Evolutionary conservation across 768 basidiomycete species (phyloP).

Genomic region (Tulasnella sp.): DNA sequence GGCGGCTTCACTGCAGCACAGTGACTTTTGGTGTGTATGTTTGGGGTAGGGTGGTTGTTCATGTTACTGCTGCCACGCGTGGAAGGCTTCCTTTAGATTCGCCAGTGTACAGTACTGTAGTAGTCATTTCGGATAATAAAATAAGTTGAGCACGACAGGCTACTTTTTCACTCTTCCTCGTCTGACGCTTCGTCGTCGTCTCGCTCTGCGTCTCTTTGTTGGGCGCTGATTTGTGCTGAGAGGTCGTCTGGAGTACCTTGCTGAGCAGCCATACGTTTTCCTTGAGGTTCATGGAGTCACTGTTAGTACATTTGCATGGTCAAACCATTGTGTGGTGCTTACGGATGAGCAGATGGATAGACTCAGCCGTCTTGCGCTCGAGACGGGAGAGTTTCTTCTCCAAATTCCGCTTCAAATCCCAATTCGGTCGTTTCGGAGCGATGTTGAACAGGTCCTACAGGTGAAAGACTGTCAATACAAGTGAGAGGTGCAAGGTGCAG

Average conservation of each 20-base stretch:
- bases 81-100: not conserved
- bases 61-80: not conserved
- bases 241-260: conserved; percentile 42
- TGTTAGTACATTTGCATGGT: not conserved
- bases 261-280: conserved; percentile 66
- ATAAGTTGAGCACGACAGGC: not conserved
- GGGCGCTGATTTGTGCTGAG: conserved; percentile 72
- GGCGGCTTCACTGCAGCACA: not conserved
- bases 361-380: conserved; percentile 85
- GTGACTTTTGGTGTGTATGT: not conserved
- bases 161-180: conserved; percentile 31
- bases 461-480: not conserved
- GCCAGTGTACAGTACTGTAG: not conserved
- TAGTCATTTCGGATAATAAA: conserved; percentile 5
- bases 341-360: conserved; percentile 91
- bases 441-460: conserved; percentile 88
- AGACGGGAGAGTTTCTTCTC: conserved; percentile 80
- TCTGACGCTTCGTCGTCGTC: conserved; percentile 32
- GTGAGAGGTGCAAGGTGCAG: not conserved
- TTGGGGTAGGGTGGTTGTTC: not conserved
- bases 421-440: conserved; percentile 91
- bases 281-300: conserved; percentile 27
- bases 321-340: conserved; percentile 25
- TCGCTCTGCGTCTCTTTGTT: conserved; percentile 29
- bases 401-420: conserved; percentile 91